Base-by-base conservation (phyloP, 192 early-diverging fungal genomes). In the Dispira simplex region DNA sequence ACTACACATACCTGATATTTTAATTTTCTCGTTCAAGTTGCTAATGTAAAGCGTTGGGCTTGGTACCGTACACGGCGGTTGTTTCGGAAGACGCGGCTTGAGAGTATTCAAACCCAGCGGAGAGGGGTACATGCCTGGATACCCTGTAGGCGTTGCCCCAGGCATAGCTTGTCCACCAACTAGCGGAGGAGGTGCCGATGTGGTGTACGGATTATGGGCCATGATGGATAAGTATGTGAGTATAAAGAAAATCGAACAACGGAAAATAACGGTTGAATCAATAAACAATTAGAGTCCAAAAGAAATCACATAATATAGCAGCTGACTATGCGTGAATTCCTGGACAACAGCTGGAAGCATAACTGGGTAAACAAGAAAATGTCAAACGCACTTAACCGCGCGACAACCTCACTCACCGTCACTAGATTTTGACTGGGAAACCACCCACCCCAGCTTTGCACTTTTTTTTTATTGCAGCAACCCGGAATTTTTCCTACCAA, bases 121-220 rank as follows among this genome's bases (percentile, higher is more conserved):
- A 58, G 87, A 85, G 18, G 89, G 87, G 47, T 86, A 87, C 0
- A 86, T 88, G 78, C 85, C 87, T 43, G 89, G 89, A 10, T 86
- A 85, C 9, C 87, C 89, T 65, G 89, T 85, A 12, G 79, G 85
- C 65, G 75, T 86, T 8, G 88, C 86, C 21, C 83, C 86, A 47
- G 85, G 85, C 18, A 69, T 85, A 51, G 70, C 81, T 14, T 86
- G 89, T 3, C 85, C 89, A 46, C 75, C 68, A 48, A 83, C 87
- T 26, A 39, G 18, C 27, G 10, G 56, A 58, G 27, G 27, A 9
- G 56, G 27, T 28, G 56, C 27, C 8, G 21, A n/a, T 18, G 27
- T n/a, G 0, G 10, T 1, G 56, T 8, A 13, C 11, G 11, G 18
- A 39, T 51, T 23, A 18, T 20, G 23, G 8, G 16, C 49, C n/a